These are phyloP conservation scores for Mortierella sp. DNA, from an alignment of 371 early-diverging fungal genomes.

Conservation along the genomic window DNA sequence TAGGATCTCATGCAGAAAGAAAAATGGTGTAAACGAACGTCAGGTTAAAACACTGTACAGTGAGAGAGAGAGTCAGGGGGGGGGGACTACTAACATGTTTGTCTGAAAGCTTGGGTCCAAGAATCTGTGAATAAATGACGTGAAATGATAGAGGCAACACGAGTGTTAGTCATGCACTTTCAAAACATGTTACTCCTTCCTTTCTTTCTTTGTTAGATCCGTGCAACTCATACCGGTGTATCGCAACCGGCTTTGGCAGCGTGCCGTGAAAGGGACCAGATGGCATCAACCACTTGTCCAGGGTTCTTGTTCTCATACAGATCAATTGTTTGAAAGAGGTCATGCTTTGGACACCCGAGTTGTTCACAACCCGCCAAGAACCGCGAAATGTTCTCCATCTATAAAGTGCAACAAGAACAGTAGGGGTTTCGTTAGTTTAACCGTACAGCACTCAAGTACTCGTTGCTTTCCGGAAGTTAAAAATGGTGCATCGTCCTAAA, in stretches of 20 bases:
- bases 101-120: slow-evolving; percentile 87
- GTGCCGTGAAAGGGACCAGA: slow-evolving; percentile 88
- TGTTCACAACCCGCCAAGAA: slow-evolving; percentile 81
- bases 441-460: neutral
- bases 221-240: slow-evolving; percentile 50
- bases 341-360: slow-evolving; percentile 86
- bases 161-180: neutral
- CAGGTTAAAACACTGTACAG: too few relatives aligned
- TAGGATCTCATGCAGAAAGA: neutral
- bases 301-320: slow-evolving; percentile 91
- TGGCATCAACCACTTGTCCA: slow-evolving; percentile 82
- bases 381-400: slow-evolving; percentile 90
- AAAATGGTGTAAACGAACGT: slow-evolving; percentile 15
- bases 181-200: neutral
- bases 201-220: neutral
- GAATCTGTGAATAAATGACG: slow-evolving; percentile 48
- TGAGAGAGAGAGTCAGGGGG: too few relatives aligned
- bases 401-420: slow-evolving; percentile 13
- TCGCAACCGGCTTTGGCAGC: slow-evolving; percentile 79
- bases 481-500: neutral
- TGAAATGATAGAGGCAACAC: neutral
- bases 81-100: slow-evolving; percentile 63
- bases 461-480: neutral
- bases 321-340: slow-evolving; percentile 95
- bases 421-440: neutral